Evolutionary conservation across 1,139 yeast species (phyloP).

Genomic region (Suhomyces chickasaworum): DNA sequence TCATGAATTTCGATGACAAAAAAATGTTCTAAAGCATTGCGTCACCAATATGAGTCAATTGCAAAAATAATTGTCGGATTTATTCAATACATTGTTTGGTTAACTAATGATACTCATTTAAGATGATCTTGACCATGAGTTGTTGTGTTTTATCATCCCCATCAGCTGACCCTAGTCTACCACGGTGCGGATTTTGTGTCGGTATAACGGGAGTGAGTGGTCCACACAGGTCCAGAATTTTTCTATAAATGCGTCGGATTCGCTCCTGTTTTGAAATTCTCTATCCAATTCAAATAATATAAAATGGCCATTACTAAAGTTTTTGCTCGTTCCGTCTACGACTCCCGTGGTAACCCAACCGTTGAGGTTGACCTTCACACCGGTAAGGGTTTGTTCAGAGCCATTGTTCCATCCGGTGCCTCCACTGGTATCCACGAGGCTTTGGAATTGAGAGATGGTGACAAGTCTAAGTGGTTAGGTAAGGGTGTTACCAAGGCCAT

Average conservation of each 20-base stretch:
- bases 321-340: constrained; percentile 91
- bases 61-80: not conserved
- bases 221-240: constrained; percentile 15
- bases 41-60: not conserved
- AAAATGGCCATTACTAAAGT: constrained; percentile 54
- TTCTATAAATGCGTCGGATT: constrained; percentile 12
- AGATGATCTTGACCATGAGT: not conserved
- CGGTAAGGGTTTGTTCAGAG: constrained; percentile 82
- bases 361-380: constrained; percentile 93
- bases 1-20: not conserved
- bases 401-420: constrained; percentile 97
- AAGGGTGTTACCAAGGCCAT: constrained; percentile 95
- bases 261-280: constrained; percentile 1
- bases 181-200: constrained; percentile 9
- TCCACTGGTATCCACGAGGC: constrained; percentile 96
- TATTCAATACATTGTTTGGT: not conserved
- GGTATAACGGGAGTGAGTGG: constrained; percentile 20
- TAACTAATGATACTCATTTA: not conserved
- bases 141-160: not conserved
- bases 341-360: constrained; percentile 98
- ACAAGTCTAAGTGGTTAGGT: constrained; percentile 91
- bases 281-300: constrained; percentile 3
- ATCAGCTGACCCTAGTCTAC: constrained; percentile 4
- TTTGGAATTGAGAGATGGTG: constrained; percentile 92
- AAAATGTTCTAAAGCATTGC: not conserved